Evolutionary conservation across 179 eudicot species (phyloP), one percentile per base, ranked within the genome.

Genomic region (Spinacia oleracea): DNA sequence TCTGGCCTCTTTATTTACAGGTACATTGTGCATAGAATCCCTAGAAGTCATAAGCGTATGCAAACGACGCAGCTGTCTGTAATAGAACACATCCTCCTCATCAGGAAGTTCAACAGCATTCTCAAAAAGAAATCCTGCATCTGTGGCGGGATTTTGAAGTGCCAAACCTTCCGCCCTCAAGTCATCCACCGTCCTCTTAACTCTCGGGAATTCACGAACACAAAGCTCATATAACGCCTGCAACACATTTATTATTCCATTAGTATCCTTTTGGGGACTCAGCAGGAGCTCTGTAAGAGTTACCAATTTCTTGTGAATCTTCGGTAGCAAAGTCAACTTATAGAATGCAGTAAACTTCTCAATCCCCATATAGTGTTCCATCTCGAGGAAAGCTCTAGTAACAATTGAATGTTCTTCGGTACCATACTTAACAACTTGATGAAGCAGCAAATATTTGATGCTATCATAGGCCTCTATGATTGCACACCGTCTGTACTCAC

Each of bases 401-500:
- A 91, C 81, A 40, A 95, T 93, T 0, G 85, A 74, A 77, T 91
- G 83, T 77, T 95, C 98, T 31, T 88, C 93, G 1, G 96, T 78
- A 53, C 84, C 89, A 73, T 80, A 77, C 72, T 87, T 87, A 29
- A 95, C 72, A 58, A 95, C 87, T 55, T 63, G 76, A 70, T 88
- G 78, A 66, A 79, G 87, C 74, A 95, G 85, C 87, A 95, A 69
- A 80, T 78, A 84, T 75, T 85, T 89, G 69, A 93, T 73, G 81
- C 98, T 90, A 75, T 92, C 97, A 80, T 90, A 93, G 42, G 91
- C 93, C 86, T 95, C 98, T 35, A 91, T 84, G 43, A 93, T 86
- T 31, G 98, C 98, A 84, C 98, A 91, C 70, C 98, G 80, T 78
- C 98, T 83, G 29, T 95, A 95, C 84, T 95, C 98, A 70, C 76